Evolutionary conservation across 768 basidiomycete species (phyloP).

Genomic region (Boletellus emodensis): DNA sequence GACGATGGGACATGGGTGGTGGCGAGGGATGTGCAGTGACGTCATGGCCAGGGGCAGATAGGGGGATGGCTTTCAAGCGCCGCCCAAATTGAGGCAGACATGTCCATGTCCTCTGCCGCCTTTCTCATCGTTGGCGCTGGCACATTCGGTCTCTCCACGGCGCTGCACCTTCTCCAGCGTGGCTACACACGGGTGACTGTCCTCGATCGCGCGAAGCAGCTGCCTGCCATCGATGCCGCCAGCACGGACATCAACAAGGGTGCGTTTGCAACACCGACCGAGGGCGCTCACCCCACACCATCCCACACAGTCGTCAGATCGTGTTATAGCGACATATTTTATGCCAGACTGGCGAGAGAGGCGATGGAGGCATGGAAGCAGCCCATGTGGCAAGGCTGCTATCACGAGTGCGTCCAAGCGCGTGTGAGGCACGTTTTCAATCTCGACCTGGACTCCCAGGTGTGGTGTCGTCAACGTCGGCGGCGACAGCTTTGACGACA

Average conservation of each 20-base stretch:
- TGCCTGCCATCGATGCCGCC: constrained; percentile 84
- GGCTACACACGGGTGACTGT: constrained; percentile 71
- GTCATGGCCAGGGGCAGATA: no score
- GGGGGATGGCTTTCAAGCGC: no score
- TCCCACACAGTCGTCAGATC: constrained; percentile 62
- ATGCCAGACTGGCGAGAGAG: constrained; percentile 66
- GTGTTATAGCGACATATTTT: constrained; percentile 66
- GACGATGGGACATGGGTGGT: neutral
- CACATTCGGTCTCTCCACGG: constrained; percentile 85
- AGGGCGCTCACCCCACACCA: neutral
- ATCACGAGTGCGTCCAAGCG: constrained; percentile 61
- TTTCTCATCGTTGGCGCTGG: constrained; percentile 84
- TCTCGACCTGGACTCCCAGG: no score
- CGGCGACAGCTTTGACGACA: constrained; percentile 41
- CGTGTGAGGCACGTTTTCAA: neutral
- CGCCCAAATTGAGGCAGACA: constrained; percentile 5
- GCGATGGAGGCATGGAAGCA: constrained; percentile 76
- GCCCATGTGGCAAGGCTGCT: constrained; percentile 65
- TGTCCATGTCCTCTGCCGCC: no score
- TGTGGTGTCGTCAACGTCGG: constrained; percentile 28
- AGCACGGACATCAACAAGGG: constrained; percentile 50
- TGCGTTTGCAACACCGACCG: neutral
- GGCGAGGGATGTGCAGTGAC: no score
- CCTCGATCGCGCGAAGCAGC: constrained; percentile 60
- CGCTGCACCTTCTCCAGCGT: constrained; percentile 66